Evolutionary conservation across 2,329 filamentous ascomycete species (phyloP).

Genomic region (Verticillium klebahnii): DNA sequence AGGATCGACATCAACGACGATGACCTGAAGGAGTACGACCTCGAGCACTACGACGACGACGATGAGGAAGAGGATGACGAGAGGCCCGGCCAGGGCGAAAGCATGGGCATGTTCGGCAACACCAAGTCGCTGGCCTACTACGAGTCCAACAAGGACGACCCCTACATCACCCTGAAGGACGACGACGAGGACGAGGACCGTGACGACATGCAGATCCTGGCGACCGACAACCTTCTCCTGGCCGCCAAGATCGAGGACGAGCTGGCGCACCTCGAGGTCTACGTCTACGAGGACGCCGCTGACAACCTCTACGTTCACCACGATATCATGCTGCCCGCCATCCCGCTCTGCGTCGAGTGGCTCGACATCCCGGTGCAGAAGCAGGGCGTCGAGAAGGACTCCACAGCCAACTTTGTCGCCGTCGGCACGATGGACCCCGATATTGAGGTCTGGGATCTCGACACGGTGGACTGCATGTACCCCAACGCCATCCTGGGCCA

Average conservation of each 20-base stretch:
- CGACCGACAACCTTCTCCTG: conserved; percentile 87
- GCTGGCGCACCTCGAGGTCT: conserved; percentile 91
- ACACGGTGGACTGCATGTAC: conserved; percentile 96
- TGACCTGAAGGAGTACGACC: conserved; percentile 91
- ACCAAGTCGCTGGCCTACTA: conserved; percentile 92
- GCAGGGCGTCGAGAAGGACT: conserved; percentile 53
- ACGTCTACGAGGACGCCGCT: conserved; percentile 91
- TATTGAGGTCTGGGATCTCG: conserved; percentile 97
- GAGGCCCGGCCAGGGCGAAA: conserved; percentile 50
- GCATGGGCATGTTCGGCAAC: conserved; percentile 92
- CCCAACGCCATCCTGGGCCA: conserved; percentile 93
- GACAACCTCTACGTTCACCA: conserved; percentile 99
- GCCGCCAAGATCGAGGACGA: conserved; percentile 96
- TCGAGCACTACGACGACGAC: conserved; percentile 93
- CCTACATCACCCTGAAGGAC: conserved; percentile 86
- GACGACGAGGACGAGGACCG: conserved; percentile 74
- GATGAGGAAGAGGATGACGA: conserved; percentile 56
- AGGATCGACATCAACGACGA: conserved; percentile 67
- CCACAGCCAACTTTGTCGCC: conserved; percentile 84
- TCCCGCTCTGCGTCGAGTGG: conserved; percentile 95
- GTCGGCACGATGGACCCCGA: conserved; percentile 97
- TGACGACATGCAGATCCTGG: conserved; percentile 88
- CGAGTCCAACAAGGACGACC: conserved; percentile 89
- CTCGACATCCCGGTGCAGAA: conserved; percentile 86
- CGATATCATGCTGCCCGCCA: conserved; percentile 97